These are phyloP conservation scores for Mycena leptocephala DNA, from an alignment of 768 basidiomycete genomes.

Conservation along the genomic window DNA sequence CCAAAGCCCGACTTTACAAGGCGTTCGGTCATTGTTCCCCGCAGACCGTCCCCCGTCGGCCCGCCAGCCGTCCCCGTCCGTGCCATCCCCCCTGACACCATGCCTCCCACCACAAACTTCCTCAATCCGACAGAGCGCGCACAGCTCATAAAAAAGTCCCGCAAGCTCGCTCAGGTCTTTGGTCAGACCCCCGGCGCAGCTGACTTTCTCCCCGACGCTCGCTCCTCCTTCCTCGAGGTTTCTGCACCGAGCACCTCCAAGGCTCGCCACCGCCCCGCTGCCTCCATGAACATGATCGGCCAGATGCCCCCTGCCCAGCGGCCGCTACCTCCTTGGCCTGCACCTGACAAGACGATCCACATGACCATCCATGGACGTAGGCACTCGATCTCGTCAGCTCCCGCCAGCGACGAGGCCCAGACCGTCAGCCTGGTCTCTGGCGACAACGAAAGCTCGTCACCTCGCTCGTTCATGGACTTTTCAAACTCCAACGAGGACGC, in stretches of 20 bases:
- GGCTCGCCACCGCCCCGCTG: conserved; percentile 41
- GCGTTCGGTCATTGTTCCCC: conserved; percentile 17
- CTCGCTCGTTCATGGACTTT: conserved; percentile 67
- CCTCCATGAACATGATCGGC: conserved; percentile 47
- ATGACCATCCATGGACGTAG: conserved; percentile 51
- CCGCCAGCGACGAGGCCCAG: conserved; percentile 36
- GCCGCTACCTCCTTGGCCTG: conserved; percentile 48
- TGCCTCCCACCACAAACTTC: conserved; percentile 80
- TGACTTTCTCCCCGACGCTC: conserved; percentile 50
- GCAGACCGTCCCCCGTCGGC: neutral
- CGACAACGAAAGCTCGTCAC: conserved; percentile 38
- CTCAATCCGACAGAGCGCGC: conserved; percentile 78
- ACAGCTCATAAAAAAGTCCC: conserved; percentile 79
- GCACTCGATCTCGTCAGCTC: conserved; percentile 55
- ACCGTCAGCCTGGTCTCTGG: conserved; percentile 43
- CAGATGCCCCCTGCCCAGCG: conserved; percentile 36
- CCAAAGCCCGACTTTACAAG: conserved; percentile 63
- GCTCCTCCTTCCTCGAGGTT: conserved; percentile 38
- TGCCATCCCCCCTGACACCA: conserved; percentile 35
- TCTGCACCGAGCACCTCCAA: conserved; percentile 11
- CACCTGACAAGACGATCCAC: conserved; percentile 44
- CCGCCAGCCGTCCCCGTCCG: conserved; percentile 25
- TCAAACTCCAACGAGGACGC: conserved; percentile 7
- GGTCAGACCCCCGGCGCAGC: conserved; percentile 75
- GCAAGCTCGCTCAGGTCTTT: conserved; percentile 88